These are phyloP conservation scores for Salvia sclarea DNA, from an alignment of 305 asterid species.

Conservation along the genomic window DNA sequence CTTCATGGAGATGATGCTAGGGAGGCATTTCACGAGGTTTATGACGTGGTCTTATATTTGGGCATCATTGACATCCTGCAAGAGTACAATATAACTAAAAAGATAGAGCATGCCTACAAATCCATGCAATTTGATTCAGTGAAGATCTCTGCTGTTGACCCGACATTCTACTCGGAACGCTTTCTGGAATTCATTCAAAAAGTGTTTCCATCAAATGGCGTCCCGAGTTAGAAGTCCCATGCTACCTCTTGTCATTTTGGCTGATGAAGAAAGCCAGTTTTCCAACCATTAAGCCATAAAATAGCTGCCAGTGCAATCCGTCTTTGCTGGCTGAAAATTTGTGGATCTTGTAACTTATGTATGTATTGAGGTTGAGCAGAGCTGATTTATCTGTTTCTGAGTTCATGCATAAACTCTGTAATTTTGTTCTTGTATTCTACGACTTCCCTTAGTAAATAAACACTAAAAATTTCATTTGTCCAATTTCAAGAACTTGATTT, in stretches of 20 bases:
- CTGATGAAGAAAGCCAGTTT: neutral
- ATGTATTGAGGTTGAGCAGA: slow-evolving; percentile 17
- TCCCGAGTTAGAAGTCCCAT: slow-evolving; percentile 29
- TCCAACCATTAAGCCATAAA: neutral
- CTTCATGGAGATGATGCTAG: slow-evolving; percentile 45
- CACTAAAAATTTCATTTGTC: neutral
- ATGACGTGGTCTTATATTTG: slow-evolving; percentile 83
- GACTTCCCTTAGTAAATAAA: slow-evolving; percentile 30
- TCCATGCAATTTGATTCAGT: slow-evolving; percentile 80
- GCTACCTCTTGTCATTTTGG: neutral
- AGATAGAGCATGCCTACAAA: slow-evolving; percentile 84
- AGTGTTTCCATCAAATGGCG: slow-evolving; percentile 61
- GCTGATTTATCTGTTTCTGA: slow-evolving; percentile 5
- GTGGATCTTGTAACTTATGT: slow-evolving; percentile 19
- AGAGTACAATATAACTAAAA: slow-evolving; percentile 86
- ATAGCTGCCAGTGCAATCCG: neutral
- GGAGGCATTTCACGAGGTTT: slow-evolving; percentile 71
- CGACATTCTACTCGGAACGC: slow-evolving; percentile 76
- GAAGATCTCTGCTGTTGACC: slow-evolving; percentile 89
- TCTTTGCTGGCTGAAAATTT: neutral
- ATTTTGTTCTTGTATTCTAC: slow-evolving; percentile 24
- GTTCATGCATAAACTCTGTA: slow-evolving; percentile 21
- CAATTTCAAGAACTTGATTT: too few relatives aligned
- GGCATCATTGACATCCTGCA: slow-evolving; percentile 95
- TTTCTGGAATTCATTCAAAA: slow-evolving; percentile 79